Conservation (phyloP, 2,329 filamentous ascomycete genomes). For the Xenoacremonium recifei region DNA sequence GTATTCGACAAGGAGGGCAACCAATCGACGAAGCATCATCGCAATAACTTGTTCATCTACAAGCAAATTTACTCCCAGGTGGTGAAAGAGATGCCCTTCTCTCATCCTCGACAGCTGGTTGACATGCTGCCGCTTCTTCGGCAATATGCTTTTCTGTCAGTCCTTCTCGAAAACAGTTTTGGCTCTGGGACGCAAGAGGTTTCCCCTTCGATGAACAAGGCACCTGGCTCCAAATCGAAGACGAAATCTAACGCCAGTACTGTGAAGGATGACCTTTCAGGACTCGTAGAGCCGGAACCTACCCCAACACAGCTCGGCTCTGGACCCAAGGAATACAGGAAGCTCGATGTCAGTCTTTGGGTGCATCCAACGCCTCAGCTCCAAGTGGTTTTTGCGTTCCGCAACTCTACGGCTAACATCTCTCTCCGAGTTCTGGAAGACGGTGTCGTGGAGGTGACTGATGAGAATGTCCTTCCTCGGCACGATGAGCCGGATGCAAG, state of each 20-base stretch:
- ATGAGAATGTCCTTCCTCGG: constrained; percentile 49
- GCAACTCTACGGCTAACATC: constrained; percentile 47
- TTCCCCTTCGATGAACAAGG: constrained; percentile 10
- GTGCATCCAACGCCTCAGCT: constrained; percentile 49
- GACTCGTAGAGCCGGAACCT: neutral
- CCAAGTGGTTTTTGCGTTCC: constrained; percentile 54
- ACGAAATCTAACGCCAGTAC: constrained; percentile 12
- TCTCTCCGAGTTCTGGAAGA: constrained; percentile 59
- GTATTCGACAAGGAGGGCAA: constrained; percentile 35
- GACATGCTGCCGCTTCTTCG: constrained; percentile 71
- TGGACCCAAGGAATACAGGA: constrained; percentile 20
- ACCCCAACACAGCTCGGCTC: neutral
- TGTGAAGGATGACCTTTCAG: constrained; percentile 30
- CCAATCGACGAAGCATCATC: constrained; percentile 38
- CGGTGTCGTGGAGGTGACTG: constrained; percentile 55
- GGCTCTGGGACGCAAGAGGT: constrained; percentile 33
- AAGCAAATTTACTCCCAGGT: constrained; percentile 70
- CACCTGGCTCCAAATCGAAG: neutral
- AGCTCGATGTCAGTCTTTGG: constrained; percentile 53
- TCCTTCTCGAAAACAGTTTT: constrained; percentile 63
- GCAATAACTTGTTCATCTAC: constrained; percentile 66
- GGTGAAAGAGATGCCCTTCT: constrained; percentile 69
- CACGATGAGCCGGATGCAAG: constrained; percentile 15
- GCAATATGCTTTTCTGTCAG: constrained; percentile 71
- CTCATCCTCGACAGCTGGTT: constrained; percentile 74